phyloP scores from a whole-genome alignment of 2,329 filamentous ascomycete species.

The Claviceps lovelessii region DNA sequence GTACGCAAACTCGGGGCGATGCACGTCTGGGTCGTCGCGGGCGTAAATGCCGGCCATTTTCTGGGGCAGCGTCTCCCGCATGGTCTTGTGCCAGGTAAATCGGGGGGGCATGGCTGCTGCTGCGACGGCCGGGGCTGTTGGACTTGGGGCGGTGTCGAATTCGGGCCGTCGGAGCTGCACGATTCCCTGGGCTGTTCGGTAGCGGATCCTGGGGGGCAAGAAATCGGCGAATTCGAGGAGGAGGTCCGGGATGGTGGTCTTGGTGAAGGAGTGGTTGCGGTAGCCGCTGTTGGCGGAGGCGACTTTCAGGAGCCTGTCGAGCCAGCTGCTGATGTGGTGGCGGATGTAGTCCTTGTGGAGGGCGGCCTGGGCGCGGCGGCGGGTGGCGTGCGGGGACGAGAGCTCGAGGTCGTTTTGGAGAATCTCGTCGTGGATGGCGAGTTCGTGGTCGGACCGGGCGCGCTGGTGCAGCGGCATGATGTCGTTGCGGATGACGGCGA shows the following conservation, averaged over 20 bases:
- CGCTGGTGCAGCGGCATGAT: constrained; percentile 25
- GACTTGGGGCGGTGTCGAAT: not conserved
- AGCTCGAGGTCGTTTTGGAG: constrained; percentile 14
- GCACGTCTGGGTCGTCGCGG: not conserved
- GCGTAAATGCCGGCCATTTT: constrained; percentile 8
- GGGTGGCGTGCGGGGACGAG: constrained; percentile 6
- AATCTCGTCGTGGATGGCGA: constrained; percentile 19
- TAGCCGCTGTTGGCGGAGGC: constrained; percentile 11
- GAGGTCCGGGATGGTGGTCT: constrained; percentile 16
- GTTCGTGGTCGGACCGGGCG: constrained; percentile 13
- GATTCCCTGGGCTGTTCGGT: constrained; percentile 19
- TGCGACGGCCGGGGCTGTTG: not conserved
- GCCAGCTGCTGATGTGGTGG: constrained; percentile 16
- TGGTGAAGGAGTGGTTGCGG: constrained; percentile 12
- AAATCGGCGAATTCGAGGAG: constrained; percentile 21
- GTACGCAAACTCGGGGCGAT: constrained; percentile 6
- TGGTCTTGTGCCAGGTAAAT: constrained; percentile 10
- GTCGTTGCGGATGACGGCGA: constrained; percentile 24
- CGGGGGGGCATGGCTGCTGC: constrained; percentile 1
- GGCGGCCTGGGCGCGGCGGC: constrained; percentile 16
- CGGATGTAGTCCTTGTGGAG: constrained; percentile 19
- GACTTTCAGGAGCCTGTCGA: constrained; percentile 14
- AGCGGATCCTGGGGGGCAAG: constrained; percentile 16
- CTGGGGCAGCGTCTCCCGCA: constrained; percentile 16
- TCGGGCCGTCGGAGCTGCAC: constrained; percentile 14